Percentiles rank a stretch among this genome's conserved stretches.
phyloP scores from a whole-genome alignment of 352 stramenopile species.

The Pythium sukuiense region DNA sequence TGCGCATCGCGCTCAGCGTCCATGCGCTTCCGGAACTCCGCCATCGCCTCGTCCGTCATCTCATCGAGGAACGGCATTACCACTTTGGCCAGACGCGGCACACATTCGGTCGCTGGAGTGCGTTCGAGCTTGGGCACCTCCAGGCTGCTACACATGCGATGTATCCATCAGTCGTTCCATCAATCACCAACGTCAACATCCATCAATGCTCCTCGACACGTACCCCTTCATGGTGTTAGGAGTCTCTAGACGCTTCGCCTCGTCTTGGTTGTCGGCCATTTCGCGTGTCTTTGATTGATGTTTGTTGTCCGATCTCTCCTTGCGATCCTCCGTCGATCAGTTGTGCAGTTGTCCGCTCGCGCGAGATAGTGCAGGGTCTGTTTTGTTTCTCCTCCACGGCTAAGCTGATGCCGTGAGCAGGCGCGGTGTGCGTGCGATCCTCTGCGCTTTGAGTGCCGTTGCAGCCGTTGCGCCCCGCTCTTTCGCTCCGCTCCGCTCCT shows the following conservation, averaged over 20 bases:
- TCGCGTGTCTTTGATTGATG: slow-evolving; percentile 1
- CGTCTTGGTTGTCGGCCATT: not conserved
- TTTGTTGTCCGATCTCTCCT: not conserved
- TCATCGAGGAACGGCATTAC: slow-evolving; percentile 36
- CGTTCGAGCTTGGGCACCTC: slow-evolving; percentile 17
- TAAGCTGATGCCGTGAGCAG: not conserved
- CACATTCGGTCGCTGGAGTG: slow-evolving; percentile 14
- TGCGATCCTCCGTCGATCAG: slow-evolving; percentile 1
- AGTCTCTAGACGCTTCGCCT: slow-evolving; percentile 3
- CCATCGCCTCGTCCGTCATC: slow-evolving; percentile 27
- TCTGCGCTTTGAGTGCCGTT: not conserved
- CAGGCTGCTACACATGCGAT: not conserved
- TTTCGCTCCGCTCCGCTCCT: not conserved
- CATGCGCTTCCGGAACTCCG: slow-evolving; percentile 28
- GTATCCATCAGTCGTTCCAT: not conserved
- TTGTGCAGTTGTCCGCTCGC: not conserved
- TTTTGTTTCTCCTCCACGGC: slow-evolving; percentile 2
- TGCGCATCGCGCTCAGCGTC: slow-evolving; percentile 19
- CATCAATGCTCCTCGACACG: not conserved
- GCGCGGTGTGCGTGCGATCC: not conserved
- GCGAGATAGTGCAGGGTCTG: not conserved
- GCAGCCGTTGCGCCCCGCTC: not conserved
- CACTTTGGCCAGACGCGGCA: slow-evolving; percentile 23
- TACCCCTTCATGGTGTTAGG: slow-evolving; percentile 7
- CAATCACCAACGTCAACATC: not conserved